Base-by-base conservation (phyloP, 2,329 filamentous ascomycete genomes). In the Fulvia fulva region DNA sequence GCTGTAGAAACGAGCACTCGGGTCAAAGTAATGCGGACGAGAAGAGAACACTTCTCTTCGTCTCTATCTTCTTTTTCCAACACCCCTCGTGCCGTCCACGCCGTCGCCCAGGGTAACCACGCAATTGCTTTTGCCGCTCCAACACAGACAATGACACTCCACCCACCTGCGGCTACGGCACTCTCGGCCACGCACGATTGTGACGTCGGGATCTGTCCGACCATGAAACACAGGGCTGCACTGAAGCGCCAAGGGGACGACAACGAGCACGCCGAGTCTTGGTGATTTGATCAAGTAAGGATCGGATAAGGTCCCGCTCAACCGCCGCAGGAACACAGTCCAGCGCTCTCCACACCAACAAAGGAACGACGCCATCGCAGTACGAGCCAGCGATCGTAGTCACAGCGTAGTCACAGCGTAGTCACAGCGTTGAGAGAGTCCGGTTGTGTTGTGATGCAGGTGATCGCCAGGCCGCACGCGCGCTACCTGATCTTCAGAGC, bases 241-340 rank as follows among this genome's bases (percentile, higher is more conserved):
- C 37, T 41, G 32, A 46, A 34, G 5, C 32, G 51, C 37, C 51
- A 46, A 46, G 51, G 5, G 32, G 34, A 2, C 37, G 51, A 23
- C 21, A 23, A 46, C 51, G 41, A 54, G 37, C 12, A 21, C 51
- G 51, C 51, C 51, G 37, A 54, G 52, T n/a, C 41, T 46, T 46
- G 23, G 41, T 30, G 25, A 34, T 54, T 30, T 16, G 16, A 54
- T 54, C 43, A 41, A 32, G 52, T 54, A 54, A 54, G 11, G 9
- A 37, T 44, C 12, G 52, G 52, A 54, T 54, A 46, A 30, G 16
- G n/a, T 41, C 26, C 53, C 53, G 53, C 53, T 19, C 53, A 50
- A 56, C 53, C 32, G 53, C 53, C 46, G 53, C 53, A 56, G 53
- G 53, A 51, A 51, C 46, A 51, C 26, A 21, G 30, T 52, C 19